Evolutionary conservation across 768 basidiomycete genomes (phyloP).

Genomic region (Phlebiopsis flavidoalba): DNA sequence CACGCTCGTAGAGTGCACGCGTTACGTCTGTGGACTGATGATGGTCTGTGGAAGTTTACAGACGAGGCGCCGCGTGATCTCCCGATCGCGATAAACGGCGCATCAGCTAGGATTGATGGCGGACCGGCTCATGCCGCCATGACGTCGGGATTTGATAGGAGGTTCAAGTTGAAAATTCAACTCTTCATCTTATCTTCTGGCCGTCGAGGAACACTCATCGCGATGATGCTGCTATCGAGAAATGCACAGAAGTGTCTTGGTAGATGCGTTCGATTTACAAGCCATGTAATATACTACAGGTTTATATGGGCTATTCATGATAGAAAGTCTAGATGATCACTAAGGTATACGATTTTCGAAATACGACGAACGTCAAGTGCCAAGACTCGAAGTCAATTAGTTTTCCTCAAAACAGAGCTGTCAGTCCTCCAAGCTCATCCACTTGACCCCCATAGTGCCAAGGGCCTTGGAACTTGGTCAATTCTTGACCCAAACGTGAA

Average conservation of each 20-base stretch:
- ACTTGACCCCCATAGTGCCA: constrained; percentile 16
- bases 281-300: neutral
- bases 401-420: constrained; percentile 29
- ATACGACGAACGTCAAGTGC: neutral
- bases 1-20: no score
- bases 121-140: no score
- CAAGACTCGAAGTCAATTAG: no score
- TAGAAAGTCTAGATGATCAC: neutral
- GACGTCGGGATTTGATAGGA: no score
- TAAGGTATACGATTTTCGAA: neutral
- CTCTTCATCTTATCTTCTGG: no score
- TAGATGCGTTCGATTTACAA: neutral
- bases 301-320: neutral
- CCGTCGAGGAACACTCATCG: no score
- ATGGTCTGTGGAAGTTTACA: neutral
- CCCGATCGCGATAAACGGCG: no score
- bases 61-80: no score
- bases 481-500: constrained; percentile 91
- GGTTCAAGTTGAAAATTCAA: no score
- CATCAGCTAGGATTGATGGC: no score
- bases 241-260: neutral
- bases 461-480: constrained; percentile 54
- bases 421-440: constrained; percentile 26
- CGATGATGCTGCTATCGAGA: neutral
- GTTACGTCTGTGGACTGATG: neutral